Base-by-base conservation (phyloP, 352 stramenopile genomes). In the Pythium diclinum region DNA sequence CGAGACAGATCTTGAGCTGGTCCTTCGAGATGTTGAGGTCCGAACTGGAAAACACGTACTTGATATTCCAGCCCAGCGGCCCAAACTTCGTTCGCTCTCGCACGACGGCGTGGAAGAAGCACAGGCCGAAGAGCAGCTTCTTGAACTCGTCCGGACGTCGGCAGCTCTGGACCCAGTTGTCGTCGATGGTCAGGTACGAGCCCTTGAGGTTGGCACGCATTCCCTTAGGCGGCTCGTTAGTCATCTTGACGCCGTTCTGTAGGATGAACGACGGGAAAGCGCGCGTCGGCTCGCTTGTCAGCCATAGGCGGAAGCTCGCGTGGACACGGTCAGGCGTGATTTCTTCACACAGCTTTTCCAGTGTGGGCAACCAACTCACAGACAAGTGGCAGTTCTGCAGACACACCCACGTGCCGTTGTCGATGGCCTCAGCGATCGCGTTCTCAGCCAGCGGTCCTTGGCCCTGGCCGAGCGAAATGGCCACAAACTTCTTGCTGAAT, bases 301-400 rank as follows among this genome's bases (percentile, higher is more conserved):
- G 78, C 94, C 94, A 98, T 10, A 98, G 66, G 0, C 95, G 78
- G 69, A 98, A 98, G 64, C 79, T 94, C 17, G 87, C 88, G 56
- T 98, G 87, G 7, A 97, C 87, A 3, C 89, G 76, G 58, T 98
- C 92, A 0, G 88, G 88, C 3, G 87, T 96, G 48, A 98, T 94
- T 47, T 98, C 95, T 67, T 98, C 94, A 30, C 88, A 97, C 38
- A 98, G 85, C 60, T 94, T 92, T 65, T 99, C 95, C 0, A 99
- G 76, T 38, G 85, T 97, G 7, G 95, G 95, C 30, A 99, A 78
- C 95, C 96, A 99, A 32, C 83, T 96, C 3, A 97, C 92, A 2
- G 83, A 96, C 56, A 99, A 76, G 67, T 99, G 96, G 62, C 94
- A 98, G 67, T 99, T 99, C 77, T 98, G 94, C 0, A 99, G 74